phyloP scores from a whole-genome alignment of 306 rosid genomes.

The Trifolium pratense region DNA sequence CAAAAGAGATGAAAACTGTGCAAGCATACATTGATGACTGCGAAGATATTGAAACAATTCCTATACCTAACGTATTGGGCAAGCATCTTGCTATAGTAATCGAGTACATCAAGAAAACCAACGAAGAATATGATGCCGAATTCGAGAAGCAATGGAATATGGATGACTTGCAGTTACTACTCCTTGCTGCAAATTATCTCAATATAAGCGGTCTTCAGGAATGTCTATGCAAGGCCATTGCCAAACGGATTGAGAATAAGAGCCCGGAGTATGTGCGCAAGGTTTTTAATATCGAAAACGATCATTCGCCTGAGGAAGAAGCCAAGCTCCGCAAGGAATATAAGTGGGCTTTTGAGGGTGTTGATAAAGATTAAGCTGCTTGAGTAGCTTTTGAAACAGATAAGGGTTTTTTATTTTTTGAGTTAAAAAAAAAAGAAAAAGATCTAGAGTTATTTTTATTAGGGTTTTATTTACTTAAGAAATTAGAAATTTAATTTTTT shows the following conservation, averaged over 20 bases:
- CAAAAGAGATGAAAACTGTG: not conserved
- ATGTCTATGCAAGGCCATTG: constrained; percentile 11
- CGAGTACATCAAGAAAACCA: not conserved
- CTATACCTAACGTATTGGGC: not conserved
- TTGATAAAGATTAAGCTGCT: constrained; percentile 14
- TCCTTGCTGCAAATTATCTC: constrained; percentile 42
- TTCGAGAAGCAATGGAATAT: not conserved
- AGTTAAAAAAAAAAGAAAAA: too few relatives aligned
- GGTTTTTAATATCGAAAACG: constrained; percentile 38
- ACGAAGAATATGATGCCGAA: not conserved
- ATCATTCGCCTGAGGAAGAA: constrained; percentile 44
- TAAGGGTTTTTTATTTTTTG: too few relatives aligned
- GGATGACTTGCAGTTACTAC: constrained; percentile 6
- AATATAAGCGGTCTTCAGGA: not conserved
- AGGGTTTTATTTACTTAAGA: not conserved
- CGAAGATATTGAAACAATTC: not conserved
- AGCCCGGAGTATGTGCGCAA: constrained; percentile 39
- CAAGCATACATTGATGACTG: not conserved
- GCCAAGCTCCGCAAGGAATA: not conserved
- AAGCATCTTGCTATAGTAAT: not conserved
- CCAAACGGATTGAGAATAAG: constrained; percentile 36
- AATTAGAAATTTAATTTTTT: not conserved
- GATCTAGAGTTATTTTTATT: too few relatives aligned
- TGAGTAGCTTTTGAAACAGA: too few relatives aligned
- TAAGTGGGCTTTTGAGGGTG: constrained; percentile 45